These are phyloP conservation scores for Orbilia brochopaga DNA, from an alignment of 2,329 filamentous ascomycete genomes.

Conservation along the genomic window DNA sequence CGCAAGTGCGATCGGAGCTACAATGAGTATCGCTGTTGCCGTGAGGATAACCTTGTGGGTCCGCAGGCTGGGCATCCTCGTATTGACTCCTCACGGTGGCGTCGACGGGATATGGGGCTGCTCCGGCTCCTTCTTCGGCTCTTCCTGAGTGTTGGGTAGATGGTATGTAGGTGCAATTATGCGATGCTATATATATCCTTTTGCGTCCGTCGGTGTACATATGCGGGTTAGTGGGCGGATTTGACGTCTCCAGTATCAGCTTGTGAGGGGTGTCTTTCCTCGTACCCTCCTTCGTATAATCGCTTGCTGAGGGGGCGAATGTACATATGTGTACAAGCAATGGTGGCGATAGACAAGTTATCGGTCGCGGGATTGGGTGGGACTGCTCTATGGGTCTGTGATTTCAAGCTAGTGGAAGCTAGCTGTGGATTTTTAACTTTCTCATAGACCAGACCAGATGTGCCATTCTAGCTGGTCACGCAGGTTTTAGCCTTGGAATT, in stretches of 20 bases:
- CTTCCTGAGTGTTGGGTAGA: neutral
- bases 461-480: no score
- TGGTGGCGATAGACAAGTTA: neutral
- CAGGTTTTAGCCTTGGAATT: no score
- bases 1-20: conserved; percentile 27
- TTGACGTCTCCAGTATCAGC: no score
- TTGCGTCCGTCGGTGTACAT: no score
- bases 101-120: conserved; percentile 5
- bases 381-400: neutral
- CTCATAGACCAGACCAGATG: neutral
- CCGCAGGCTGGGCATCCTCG: conserved; percentile 22
- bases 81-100: conserved; percentile 2
- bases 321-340: neutral
- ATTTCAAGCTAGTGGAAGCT: neutral
- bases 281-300: neutral
- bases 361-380: neutral
- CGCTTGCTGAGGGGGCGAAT: neutral
- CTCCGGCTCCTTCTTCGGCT: neutral
- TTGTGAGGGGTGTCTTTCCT: no score
- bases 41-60: conserved; percentile 21
- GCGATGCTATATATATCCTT: neutral
- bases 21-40: conserved; percentile 18
- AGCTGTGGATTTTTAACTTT: neutral
- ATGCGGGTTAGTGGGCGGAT: no score
- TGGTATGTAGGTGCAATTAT: neutral